Base-by-base conservation (phyloP, 2,329 filamentous ascomycete species). In the Penicillium sp. region DNA sequence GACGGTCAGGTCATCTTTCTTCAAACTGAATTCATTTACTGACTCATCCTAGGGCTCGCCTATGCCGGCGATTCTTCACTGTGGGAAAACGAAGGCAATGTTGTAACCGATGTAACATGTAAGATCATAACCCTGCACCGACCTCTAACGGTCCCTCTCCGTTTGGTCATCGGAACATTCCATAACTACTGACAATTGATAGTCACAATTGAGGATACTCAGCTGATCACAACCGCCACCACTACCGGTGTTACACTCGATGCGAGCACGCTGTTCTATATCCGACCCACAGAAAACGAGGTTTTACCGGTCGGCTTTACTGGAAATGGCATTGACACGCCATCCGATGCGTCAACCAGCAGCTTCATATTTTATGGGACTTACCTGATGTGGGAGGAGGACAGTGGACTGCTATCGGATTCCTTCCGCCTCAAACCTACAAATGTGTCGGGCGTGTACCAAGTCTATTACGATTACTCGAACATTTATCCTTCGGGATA, bases 371-470 rank as follows among this genome's bases (percentile, higher is more conserved):
- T 59, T 20, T 61, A 60, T 7, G 59, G 59, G 18, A 50, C 37
- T 2, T 59, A 51, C 33, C 43, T 60, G 39, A 57, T 57, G 58
- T 62, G 58, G 58, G 47, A 60, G 32, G 37, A 45, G 10, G 20
- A 37, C 12, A 23, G 37, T 41, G 53, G 55, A 2, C n/a, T 26
- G 2, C 24, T 62, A n/a, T 37, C 41, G 13, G 47, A 56, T 29
- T 59, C 54, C 2, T 60, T 61, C 47, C 58, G 58, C 17, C 33
- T 60, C 3, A 55, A 55, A 46, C 55, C 39, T n/a, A 62, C 55
- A 2, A 49, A 54, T 34, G 49, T 57, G 5, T 43, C 49, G 3
- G 51, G 45, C 13, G 44, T 62, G 7, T 62, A 62, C 26, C 51
- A 62, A 51, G 40, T 57, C 2, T 59, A 57, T 44, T 62, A 46